Evolutionary conservation across 2,329 filamentous ascomycete species (phyloP).

Genomic region (Colletotrichum cereale): DNA sequence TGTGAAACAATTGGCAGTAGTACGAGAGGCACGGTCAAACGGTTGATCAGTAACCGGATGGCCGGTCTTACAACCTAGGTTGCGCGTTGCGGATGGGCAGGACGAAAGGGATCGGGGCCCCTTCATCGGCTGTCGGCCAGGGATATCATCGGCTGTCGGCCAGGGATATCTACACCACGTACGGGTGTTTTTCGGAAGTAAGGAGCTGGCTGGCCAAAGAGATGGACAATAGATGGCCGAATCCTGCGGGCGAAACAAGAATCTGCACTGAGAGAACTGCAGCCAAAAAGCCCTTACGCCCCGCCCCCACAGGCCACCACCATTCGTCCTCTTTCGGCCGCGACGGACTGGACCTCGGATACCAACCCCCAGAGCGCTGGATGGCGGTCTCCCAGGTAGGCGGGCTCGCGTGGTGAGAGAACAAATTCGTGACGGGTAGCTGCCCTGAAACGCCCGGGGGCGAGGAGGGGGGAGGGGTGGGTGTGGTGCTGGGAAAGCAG

Average conservation of each 20-base stretch:
- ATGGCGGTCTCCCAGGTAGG: not conserved
- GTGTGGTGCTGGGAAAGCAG: not conserved
- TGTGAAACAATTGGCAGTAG: not conserved
- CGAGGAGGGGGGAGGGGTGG: not conserved
- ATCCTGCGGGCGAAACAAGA: not conserved
- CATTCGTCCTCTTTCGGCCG: not conserved
- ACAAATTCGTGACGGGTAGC: slow-evolving; percentile 5
- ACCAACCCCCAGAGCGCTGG: not conserved
- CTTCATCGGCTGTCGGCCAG: no score
- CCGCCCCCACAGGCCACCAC: not conserved
- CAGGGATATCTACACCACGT: not conserved
- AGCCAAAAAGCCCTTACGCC: not conserved
- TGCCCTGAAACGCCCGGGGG: not conserved
- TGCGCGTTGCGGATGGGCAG: not conserved
- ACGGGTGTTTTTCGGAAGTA: not conserved
- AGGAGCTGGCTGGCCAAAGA: not conserved
- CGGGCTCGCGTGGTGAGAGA: slow-evolving; percentile 1
- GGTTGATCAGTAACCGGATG: not conserved
- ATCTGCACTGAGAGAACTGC: not conserved
- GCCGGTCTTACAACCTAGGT: not conserved
- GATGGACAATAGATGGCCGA: not conserved
- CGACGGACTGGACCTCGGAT: not conserved
- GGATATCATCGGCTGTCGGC: no score
- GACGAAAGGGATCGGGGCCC: not conserved
- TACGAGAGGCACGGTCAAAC: not conserved